Evolutionary conservation across 164 flowering plant genomes (phyloP).

Genomic region (Houttuynia cordata): DNA sequence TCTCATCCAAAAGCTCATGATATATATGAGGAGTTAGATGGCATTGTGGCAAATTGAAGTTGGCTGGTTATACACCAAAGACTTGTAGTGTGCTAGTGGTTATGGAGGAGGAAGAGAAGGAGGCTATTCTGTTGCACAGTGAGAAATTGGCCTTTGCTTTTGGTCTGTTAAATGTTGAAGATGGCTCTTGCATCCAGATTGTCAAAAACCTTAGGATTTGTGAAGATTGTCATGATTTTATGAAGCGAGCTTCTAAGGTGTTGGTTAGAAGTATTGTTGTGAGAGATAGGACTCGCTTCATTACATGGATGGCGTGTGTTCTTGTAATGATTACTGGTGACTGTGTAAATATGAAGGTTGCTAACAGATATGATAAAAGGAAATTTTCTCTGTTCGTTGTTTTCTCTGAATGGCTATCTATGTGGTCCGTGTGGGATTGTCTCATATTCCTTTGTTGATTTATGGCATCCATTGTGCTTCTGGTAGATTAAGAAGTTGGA

Average conservation of each 20-base stretch:
- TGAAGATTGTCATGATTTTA: not conserved
- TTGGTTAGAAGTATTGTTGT: not conserved
- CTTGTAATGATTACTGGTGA: not conserved
- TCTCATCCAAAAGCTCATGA: constrained; percentile 13
- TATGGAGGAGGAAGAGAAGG: not conserved
- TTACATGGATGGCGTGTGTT: not conserved
- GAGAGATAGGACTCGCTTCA: not conserved
- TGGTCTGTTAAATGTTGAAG: not conserved
- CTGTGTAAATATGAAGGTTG: no score
- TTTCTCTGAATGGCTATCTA: no score
- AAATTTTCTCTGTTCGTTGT: no score
- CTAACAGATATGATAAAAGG: no score
- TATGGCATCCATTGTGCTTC: no score
- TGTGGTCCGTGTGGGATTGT: no score
- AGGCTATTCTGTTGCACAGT: not conserved
- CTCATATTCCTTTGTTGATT: no score
- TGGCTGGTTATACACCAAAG: not conserved
- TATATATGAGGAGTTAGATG: constrained; percentile 4
- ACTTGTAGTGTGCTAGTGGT: not conserved
- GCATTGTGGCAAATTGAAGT: not conserved
- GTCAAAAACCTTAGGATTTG: not conserved
- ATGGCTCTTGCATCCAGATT: not conserved
- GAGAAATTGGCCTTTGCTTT: not conserved
- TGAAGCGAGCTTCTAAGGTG: not conserved
- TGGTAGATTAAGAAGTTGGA: no score